Percentiles rank a stretch among this genome's conserved stretches.
Evolutionary conservation across 1,139 yeast genomes (phyloP).

Genomic region (Candida mesenterica): DNA sequence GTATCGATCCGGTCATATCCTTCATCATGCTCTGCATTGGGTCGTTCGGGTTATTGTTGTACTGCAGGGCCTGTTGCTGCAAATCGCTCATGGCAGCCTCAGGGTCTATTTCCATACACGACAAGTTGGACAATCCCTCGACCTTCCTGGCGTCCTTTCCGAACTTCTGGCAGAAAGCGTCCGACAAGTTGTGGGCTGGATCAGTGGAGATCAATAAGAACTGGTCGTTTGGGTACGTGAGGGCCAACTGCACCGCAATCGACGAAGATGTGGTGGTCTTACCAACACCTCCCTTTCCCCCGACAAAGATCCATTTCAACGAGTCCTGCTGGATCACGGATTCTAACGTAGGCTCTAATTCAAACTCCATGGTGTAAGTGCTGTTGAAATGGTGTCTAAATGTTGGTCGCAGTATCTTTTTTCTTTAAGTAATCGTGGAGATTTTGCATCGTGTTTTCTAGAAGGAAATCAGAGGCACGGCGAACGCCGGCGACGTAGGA

Average conservation of each 20-base stretch:
- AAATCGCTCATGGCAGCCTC: constrained; percentile 90
- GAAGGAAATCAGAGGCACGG: too few species aligned
- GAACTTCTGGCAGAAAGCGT: constrained; percentile 96
- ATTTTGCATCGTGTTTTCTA: not conserved
- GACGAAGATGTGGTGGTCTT: constrained; percentile 97
- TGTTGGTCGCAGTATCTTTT: not conserved
- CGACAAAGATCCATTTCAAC: constrained; percentile 94
- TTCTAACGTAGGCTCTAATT: constrained; percentile 65
- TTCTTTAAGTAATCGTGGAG: not conserved
- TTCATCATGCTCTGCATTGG: constrained; percentile 74
- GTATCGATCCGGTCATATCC: constrained; percentile 91
- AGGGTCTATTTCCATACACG: constrained; percentile 98
- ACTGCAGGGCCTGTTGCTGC: constrained; percentile 58
- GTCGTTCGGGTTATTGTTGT: constrained; percentile 58
- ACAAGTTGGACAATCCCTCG: constrained; percentile 80
- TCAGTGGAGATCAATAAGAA: constrained; percentile 92
- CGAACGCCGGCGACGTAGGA: too few species aligned
- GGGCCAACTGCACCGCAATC: constrained; percentile 84
- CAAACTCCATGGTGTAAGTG: constrained; percentile 37
- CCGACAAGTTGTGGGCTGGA: constrained; percentile 96
- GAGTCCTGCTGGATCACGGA: constrained; percentile 64
- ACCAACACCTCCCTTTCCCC: constrained; percentile 99
- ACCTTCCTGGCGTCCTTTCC: constrained; percentile 95
- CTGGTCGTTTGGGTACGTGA: constrained; percentile 75
- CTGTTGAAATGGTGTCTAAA: not conserved